Conservation (phyloP, 2,329 filamentous ascomycete species). For the Diplocarpon rosae region DNA sequence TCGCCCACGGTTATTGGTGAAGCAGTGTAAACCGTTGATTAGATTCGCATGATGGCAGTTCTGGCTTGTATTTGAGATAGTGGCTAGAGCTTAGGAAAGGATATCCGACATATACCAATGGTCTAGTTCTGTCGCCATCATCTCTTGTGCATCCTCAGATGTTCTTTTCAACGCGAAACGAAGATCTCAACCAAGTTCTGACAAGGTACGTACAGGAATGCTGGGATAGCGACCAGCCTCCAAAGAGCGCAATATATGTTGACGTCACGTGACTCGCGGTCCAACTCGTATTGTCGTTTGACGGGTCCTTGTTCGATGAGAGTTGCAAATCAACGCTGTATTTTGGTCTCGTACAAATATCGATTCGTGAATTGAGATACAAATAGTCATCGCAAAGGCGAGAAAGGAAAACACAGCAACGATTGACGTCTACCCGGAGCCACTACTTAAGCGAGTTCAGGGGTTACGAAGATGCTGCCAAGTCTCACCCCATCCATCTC, state of each 20-base stretch:
- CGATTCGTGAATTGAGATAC: too few relatives aligned
- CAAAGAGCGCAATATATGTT: too few relatives aligned
- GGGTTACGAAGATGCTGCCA: background rate
- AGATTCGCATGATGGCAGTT: background rate
- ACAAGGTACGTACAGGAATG: background rate
- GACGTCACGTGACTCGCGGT: too few relatives aligned
- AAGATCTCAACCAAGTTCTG: background rate
- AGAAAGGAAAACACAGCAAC: background rate
- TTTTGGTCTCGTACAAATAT: too few relatives aligned
- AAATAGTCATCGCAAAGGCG: too few relatives aligned
- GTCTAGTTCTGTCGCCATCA: background rate
- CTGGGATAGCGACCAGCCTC: too few relatives aligned
- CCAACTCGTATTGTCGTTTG: too few relatives aligned
- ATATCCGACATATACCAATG: too few relatives aligned
- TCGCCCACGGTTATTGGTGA: too few relatives aligned
- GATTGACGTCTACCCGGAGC: constrained; percentile 3
- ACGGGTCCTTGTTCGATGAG: too few relatives aligned
- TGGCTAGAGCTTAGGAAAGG: too few relatives aligned
- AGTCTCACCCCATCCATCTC: background rate
- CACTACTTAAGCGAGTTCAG: constrained; percentile 3
- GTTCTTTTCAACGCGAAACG: background rate
- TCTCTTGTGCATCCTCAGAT: background rate
- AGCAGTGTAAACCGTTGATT: background rate
- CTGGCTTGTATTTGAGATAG: background rate
- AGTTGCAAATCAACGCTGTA: too few relatives aligned